A percentile compares a stretch with the other conserved stretches of the same genome.
These are phyloP conservation scores for Parmelia sp. DNA, from an alignment of 495 filamentous ascomycete genomes.

Conservation along the genomic window DNA sequence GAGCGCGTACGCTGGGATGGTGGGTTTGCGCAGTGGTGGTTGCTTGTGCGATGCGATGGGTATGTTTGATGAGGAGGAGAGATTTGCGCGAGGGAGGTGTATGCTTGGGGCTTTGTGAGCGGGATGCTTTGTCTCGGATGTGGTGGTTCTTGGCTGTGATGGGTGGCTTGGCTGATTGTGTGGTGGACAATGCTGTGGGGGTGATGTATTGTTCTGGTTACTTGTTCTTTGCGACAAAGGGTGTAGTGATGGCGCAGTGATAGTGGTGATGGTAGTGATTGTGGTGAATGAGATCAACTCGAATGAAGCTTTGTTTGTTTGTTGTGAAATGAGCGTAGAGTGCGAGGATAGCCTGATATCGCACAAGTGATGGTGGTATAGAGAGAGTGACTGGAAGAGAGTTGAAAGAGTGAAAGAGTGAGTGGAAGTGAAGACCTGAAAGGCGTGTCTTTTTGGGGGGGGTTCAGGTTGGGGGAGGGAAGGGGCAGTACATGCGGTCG, in stretches of 20 bases:
- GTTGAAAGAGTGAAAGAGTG: constrained; percentile 7
- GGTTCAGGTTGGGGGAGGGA: neutral
- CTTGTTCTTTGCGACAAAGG: constrained; percentile 15
- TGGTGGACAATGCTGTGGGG: constrained; percentile 3
- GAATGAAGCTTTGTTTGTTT: neutral
- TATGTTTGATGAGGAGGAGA: neutral
- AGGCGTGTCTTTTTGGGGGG: constrained; percentile 5
- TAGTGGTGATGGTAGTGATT: too few species aligned
- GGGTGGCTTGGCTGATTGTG: neutral
- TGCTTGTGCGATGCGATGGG: neutral
- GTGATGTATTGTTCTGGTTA: constrained; percentile 6
- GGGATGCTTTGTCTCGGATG: neutral
- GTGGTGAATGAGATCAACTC: constrained; percentile 19
- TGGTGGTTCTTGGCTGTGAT: neutral
- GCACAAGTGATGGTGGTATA: neutral
- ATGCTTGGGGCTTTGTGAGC: constrained; percentile 6
- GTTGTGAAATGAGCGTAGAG: neutral
- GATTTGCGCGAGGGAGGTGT: constrained; percentile 4
- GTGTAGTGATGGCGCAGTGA: too few species aligned
- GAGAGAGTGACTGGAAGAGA: constrained; percentile 11
- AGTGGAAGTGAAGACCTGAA: neutral
- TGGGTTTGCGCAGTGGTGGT: neutral
- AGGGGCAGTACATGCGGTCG: constrained; percentile 4
- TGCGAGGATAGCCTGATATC: constrained; percentile 7
- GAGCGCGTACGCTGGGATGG: neutral